Conservation (phyloP, 2,329 filamentous ascomycete genomes). For the Alternaria conjuncta region DNA sequence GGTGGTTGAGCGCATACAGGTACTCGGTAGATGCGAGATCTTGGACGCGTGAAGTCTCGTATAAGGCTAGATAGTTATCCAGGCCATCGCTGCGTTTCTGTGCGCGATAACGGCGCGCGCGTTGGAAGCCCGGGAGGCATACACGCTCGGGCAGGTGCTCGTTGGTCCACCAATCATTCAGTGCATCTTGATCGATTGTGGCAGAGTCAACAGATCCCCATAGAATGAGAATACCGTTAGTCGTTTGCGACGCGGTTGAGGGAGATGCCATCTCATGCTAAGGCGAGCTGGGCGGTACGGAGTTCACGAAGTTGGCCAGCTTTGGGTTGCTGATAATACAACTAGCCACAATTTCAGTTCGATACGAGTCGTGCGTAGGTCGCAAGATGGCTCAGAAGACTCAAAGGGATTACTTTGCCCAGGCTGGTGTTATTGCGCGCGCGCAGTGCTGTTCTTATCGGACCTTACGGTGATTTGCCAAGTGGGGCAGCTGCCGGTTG, state of each 20-base stretch:
- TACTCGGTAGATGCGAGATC: constrained; percentile 15
- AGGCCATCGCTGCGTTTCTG: background rate
- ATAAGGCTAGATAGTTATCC: constrained; percentile 16
- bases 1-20: constrained; percentile 13
- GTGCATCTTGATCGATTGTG: constrained; percentile 4
- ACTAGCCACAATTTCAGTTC: background rate
- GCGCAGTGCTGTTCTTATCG: background rate
- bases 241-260: background rate
- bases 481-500: background rate
- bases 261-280: background rate
- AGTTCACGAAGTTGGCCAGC: background rate
- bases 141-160: constrained; percentile 26
- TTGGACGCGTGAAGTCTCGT: constrained; percentile 9
- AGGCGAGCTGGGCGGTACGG: background rate
- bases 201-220: constrained; percentile 17
- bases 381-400: background rate
- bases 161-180: constrained; percentile 29
- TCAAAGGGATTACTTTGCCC: background rate
- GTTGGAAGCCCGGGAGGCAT: constrained; percentile 18
- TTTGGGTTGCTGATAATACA: background rate
- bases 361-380: background rate
- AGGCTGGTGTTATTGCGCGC: background rate
- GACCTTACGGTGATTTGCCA: background rate
- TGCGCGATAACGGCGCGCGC: constrained; percentile 17
- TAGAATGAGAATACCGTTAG: constrained; percentile 6